phyloP scores from a whole-genome alignment of 1,284 basidiomycete species.

The Pulchroboletus neoregius region DNA sequence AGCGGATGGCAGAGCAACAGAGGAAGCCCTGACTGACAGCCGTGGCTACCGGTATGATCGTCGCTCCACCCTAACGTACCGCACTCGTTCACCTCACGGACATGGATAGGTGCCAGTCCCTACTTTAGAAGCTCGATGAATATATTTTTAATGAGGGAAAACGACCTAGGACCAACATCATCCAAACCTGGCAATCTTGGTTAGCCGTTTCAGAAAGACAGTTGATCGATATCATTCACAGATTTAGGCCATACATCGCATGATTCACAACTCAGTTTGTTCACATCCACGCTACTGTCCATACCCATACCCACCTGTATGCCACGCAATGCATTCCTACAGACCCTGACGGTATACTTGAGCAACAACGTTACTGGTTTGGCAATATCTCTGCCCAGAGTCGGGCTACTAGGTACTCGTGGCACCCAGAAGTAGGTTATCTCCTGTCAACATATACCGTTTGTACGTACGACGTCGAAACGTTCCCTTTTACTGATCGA shows the following conservation, averaged over 20 bases:
- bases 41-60: constrained; percentile 11
- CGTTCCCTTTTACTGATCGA: neutral
- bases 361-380: constrained; percentile 2
- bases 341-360: constrained; percentile 1
- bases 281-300: constrained; percentile 5
- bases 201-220: constrained; percentile 2
- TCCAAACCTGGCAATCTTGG: neutral
- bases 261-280: constrained; percentile 4
- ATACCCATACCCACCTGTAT: constrained; percentile 4
- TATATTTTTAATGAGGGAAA: constrained; percentile 5
- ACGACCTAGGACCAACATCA: constrained; percentile 2
- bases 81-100: constrained; percentile 5
- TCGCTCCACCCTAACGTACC: constrained; percentile 7
- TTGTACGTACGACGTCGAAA: constrained; percentile 17
- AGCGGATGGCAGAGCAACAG: constrained; percentile 34
- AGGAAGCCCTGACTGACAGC: constrained; percentile 27
- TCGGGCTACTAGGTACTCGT: neutral
- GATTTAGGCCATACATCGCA: constrained; percentile 9
- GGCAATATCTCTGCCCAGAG: constrained; percentile 1
- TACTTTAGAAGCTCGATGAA: constrained; percentile 20
- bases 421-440: constrained; percentile 4
- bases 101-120: constrained; percentile 7
- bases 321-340: neutral
- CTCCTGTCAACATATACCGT: neutral
- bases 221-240: constrained; percentile 11